These are phyloP conservation scores for Dicorynia guianensis DNA, from an alignment of 306 rosid genomes.

Conservation along the genomic window DNA sequence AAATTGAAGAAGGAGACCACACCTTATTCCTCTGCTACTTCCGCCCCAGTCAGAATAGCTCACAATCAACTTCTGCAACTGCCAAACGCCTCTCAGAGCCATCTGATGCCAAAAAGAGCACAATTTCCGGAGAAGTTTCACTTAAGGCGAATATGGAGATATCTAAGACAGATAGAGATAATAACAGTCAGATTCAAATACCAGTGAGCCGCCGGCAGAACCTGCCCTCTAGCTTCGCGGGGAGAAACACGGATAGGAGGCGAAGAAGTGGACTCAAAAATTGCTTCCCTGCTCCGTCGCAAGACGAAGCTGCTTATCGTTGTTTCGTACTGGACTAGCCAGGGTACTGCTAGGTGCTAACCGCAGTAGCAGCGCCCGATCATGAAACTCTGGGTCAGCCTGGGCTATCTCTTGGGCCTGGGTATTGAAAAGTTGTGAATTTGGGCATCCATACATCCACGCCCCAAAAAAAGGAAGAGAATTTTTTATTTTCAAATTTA, in stretches of 20 bases:
- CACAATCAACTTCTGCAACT: slow-evolving; percentile 78
- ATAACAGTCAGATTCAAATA: neutral
- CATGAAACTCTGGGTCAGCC: too few relatives aligned
- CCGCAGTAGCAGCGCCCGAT: too few relatives aligned
- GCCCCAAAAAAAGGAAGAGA: too few relatives aligned
- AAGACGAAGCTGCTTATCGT: too few relatives aligned
- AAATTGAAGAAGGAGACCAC: slow-evolving; percentile 4
- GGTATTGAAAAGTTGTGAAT: too few relatives aligned
- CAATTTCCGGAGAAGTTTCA: slow-evolving; percentile 2
- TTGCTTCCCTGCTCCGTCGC: neutral
- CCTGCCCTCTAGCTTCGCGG: neutral
- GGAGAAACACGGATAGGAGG: neutral
- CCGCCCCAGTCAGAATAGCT: slow-evolving; percentile 90
- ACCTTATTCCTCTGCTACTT: slow-evolving; percentile 94
- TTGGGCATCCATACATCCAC: too few relatives aligned
- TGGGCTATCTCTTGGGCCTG: too few relatives aligned
- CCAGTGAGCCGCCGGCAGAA: neutral
- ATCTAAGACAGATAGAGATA: neutral
- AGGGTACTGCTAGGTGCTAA: too few relatives aligned
- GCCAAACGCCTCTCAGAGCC: slow-evolving; percentile 96
- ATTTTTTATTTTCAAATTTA: too few relatives aligned
- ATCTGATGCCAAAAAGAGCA: slow-evolving; percentile 42
- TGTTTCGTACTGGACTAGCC: too few relatives aligned
- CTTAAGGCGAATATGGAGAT: neutral
- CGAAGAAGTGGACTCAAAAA: neutral